Evolutionary conservation across 164 flowering plant genomes (phyloP).

Genomic region (Magnolia officinalis): DNA sequence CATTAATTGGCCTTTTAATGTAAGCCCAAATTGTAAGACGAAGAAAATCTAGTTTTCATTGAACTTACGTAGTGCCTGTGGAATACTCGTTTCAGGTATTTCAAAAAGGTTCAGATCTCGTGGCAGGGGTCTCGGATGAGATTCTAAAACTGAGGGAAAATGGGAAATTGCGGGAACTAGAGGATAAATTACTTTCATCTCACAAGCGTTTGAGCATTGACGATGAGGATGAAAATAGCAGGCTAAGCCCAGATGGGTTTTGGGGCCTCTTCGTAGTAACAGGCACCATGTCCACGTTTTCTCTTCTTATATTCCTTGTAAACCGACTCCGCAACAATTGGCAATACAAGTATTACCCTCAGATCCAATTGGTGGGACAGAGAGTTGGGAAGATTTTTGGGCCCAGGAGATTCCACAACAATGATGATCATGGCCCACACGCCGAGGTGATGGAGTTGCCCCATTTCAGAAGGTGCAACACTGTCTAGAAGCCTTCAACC

Average conservation of each 20-base stretch:
- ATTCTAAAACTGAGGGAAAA: background rate
- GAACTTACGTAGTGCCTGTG: too few species aligned
- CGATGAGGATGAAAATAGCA: conserved; percentile 2
- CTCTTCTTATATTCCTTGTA: conserved; percentile 5
- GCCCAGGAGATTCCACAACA: too few species aligned
- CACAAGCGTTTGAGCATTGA: conserved; percentile 7
- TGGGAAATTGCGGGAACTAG: background rate
- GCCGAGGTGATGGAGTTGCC: too few species aligned
- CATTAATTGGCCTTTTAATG: background rate
- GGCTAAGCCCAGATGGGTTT: conserved; percentile 16
- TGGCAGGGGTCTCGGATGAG: background rate
- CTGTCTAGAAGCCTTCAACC: too few species aligned
- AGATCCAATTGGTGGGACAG: too few species aligned
- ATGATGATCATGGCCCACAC: too few species aligned
- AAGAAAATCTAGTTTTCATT: too few species aligned
- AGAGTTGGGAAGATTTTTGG: too few species aligned
- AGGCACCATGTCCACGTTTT: conserved; percentile 11
- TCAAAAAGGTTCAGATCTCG: background rate
- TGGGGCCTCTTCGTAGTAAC: conserved; percentile 21
- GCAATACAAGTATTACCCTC: too few species aligned
- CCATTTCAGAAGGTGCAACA: too few species aligned
- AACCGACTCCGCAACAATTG: background rate
- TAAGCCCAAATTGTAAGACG: too few species aligned
- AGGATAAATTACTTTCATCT: background rate
- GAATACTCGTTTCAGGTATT: background rate